A percentile compares a stretch with the other conserved stretches of the same genome.
phyloP scores from a whole-genome alignment of 2,329 filamentous ascomycete species.

The Botrytis hyacinthi region DNA sequence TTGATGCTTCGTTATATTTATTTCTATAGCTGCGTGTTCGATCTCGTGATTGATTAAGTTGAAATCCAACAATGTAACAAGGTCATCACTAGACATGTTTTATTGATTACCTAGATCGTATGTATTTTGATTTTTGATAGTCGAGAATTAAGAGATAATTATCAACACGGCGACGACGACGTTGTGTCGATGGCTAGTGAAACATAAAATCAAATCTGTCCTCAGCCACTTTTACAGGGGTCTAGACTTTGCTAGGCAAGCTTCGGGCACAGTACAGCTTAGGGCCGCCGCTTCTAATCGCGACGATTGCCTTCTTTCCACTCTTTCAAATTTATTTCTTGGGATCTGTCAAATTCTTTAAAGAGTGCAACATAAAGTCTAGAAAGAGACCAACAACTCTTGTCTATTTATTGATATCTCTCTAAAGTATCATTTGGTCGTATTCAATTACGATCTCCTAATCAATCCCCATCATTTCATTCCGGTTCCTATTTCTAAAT shows the following conservation, averaged over 20 bases:
- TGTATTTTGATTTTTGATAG: not conserved
- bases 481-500: conserved; percentile 15
- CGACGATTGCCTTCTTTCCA: conserved; percentile 15
- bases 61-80: not conserved
- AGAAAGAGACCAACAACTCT: not conserved
- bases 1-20: not conserved
- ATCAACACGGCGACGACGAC: not conserved
- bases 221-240: conserved; percentile 9
- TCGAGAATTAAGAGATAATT: not conserved
- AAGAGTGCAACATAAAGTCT: not conserved
- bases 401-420: not conserved
- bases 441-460: conserved; percentile 27
- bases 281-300: conserved; percentile 19
- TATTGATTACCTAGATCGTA: not conserved
- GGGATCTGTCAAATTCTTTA: conserved; percentile 8
- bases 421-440: conserved; percentile 16
- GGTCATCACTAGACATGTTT: not conserved
- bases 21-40: not conserved
- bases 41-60: not conserved
- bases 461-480: not conserved
- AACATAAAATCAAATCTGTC: conserved; percentile 20
- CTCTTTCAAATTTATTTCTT: conserved; percentile 1
- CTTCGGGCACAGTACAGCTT: not conserved
- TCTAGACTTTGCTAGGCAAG: conserved; percentile 5
- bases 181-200: not conserved